phyloP scores from a whole-genome alignment of 352 stramenopile species.

The Peronosclerospora sorghi region DNA sequence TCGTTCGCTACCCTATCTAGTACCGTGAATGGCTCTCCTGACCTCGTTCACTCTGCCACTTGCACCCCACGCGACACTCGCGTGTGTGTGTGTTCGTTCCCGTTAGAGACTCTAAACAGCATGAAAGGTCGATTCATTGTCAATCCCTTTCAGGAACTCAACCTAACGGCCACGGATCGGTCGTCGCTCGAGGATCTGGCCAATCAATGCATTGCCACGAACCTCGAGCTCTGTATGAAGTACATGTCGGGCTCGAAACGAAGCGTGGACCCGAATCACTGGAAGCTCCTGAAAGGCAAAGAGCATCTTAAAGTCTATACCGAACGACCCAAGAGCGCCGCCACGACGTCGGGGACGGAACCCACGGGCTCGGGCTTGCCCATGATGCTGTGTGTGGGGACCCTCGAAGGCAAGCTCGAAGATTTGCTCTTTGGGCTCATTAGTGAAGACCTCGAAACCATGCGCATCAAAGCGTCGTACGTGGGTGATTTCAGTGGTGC shows the following conservation, averaged over 20 bases:
- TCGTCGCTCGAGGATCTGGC: slow-evolving; percentile 14
- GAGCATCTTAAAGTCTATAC: slow-evolving; percentile 19
- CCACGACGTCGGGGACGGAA: slow-evolving; percentile 1
- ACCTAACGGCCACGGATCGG: slow-evolving; percentile 9
- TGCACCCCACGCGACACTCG: too few species aligned
- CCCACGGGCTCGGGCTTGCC: slow-evolving; percentile 11
- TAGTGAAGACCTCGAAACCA: slow-evolving; percentile 22
- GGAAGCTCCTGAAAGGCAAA: slow-evolving; percentile 19
- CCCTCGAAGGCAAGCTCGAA: slow-evolving; percentile 17
- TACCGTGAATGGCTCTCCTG: too few species aligned
- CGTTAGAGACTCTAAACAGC: too few species aligned
- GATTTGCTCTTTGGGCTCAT: slow-evolving; percentile 26
- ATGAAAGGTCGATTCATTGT: slow-evolving; percentile 26
- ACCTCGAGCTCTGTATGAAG: slow-evolving; percentile 10
- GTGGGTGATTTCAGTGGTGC: slow-evolving; percentile 22
- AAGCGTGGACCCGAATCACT: slow-evolving; percentile 13
- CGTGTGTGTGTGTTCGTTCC: too few species aligned
- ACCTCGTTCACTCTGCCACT: too few species aligned
- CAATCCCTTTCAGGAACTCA: slow-evolving; percentile 20
- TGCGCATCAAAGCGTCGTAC: slow-evolving; percentile 29
- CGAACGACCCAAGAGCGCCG: slow-evolving; percentile 5
- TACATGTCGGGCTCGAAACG: slow-evolving; percentile 18
- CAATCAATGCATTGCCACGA: slow-evolving; percentile 13
- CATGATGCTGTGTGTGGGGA: slow-evolving; percentile 20
- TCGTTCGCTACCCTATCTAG: too few species aligned